A percentile compares a stretch with the other conserved stretches of the same genome.
phyloP scores from a whole-genome alignment of 2,329 filamentous ascomycete genomes.

The Penicillium occitanis region DNA sequence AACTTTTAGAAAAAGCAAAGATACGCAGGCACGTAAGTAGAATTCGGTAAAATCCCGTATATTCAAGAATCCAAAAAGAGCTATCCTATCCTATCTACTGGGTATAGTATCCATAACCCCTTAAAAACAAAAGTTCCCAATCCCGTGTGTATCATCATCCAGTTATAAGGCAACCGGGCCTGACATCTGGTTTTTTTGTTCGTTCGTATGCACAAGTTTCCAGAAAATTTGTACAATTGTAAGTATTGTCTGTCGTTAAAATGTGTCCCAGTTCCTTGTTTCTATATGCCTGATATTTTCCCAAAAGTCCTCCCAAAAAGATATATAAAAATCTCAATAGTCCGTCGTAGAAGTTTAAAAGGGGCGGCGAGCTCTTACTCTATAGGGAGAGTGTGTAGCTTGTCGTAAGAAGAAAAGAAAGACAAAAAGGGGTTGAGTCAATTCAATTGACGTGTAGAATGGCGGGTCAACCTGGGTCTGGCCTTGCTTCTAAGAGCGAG shows the following conservation, averaged over 20 bases:
- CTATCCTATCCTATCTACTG: background rate
- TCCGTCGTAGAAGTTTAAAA: slow-evolving; percentile 15
- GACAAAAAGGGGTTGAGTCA: background rate
- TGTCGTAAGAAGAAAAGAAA: slow-evolving; percentile 6
- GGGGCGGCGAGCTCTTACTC: background rate
- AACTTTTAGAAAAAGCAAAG: background rate
- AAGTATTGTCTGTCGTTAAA: background rate
- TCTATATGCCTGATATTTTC: slow-evolving; percentile 3
- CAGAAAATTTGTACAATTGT: background rate
- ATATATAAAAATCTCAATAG: background rate
- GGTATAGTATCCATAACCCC: slow-evolving; percentile 14
- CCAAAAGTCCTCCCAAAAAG: slow-evolving; percentile 1
- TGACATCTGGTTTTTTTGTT: background rate
- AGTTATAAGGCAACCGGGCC: slow-evolving; percentile 12
- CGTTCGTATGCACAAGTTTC: background rate
- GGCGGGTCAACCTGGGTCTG: slow-evolving; percentile 7
- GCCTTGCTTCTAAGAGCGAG: background rate
- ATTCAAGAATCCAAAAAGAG: background rate
- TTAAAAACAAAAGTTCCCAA: background rate
- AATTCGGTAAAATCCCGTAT: background rate
- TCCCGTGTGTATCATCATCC: slow-evolving; percentile 12
- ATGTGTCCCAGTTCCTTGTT: slow-evolving; percentile 7
- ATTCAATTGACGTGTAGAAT: background rate
- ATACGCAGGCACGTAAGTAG: background rate
- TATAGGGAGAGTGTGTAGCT: background rate